These are phyloP conservation scores for Fusarium sarcochroum DNA, from an alignment of 2,329 filamentous ascomycete genomes.

Conservation along the genomic window DNA sequence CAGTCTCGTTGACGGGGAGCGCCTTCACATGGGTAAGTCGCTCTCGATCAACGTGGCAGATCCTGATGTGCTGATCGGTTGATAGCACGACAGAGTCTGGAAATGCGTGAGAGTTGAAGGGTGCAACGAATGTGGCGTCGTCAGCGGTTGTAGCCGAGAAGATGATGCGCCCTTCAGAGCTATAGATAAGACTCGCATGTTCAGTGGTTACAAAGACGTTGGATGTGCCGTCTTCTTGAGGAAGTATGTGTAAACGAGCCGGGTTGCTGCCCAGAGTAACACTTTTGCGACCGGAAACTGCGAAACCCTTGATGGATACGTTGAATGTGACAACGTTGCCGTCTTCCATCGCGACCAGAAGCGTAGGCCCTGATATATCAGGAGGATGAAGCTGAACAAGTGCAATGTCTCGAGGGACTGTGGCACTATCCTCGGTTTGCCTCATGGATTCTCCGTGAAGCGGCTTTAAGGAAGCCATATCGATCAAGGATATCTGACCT, in stretches of 20 bases:
- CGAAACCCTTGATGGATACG: constrained; percentile 72
- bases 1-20: constrained; percentile 83
- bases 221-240: constrained; percentile 74
- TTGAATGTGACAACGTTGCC: constrained; percentile 90
- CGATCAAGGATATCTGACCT: constrained; percentile 82
- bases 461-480: constrained; percentile 75
- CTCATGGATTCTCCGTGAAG: constrained; percentile 75
- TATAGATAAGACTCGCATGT: constrained; percentile 93
- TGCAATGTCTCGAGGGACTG: constrained; percentile 85
- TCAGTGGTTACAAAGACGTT: constrained; percentile 96
- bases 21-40: constrained; percentile 90
- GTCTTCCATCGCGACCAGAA: constrained; percentile 93
- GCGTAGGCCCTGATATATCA: constrained; percentile 71
- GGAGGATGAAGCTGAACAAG: constrained; percentile 83
- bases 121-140: constrained; percentile 83
- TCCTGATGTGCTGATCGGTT: constrained; percentile 80
- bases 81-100: constrained; percentile 86
- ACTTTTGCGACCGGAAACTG: constrained; percentile 81
- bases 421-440: constrained; percentile 74
- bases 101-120: constrained; percentile 86
- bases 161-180: constrained; percentile 86
- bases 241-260: constrained; percentile 83
- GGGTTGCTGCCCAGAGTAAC: constrained; percentile 89
- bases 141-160: constrained; percentile 96
- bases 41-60: constrained; percentile 86